Base-by-base conservation (phyloP, 768 basidiomycete species). In the Psilocybe sp. region DNA sequence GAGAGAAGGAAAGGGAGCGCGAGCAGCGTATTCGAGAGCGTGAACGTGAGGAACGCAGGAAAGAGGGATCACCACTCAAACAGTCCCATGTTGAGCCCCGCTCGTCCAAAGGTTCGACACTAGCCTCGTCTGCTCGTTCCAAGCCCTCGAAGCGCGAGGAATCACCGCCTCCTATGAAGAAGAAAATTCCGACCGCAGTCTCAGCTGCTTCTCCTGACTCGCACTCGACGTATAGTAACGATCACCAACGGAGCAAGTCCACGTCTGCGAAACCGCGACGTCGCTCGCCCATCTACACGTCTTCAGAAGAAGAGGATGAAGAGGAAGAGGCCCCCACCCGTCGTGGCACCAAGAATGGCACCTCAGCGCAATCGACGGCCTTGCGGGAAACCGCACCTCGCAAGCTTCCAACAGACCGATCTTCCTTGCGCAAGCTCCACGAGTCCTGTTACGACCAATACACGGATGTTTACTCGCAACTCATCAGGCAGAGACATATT, bases 241-340 rank as follows among this genome's bases (percentile, higher is more conserved):
- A 42, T 23, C 55, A 61, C 19, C 62, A 62, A 32, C 42, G 40
- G 34, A 54, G 28, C 40, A 64, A 54, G 37, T 36, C 47, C 10
- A 49, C 38, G n/a, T 34, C 53, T 9, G 33, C 50, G 20, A 82
- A 80, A 47, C 47, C 56, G 15, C 73, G 80, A 40, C 81, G 85
- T 40, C 73, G 67, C 38, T 80, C 82, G 2, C 83, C 82, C 1
- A 76, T 82, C 44, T 86, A 83, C 53, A 86, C 85, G 1, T 84
- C 85, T 1, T 83, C 85, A 1, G 83, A 83, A 35, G 80, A 85
- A 44, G 81, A 84, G 59, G 73, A 71, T 18, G 73, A 78, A 50
- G 65, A 65, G 8, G 61, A 56, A 18, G 56, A 55, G 1, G 18
- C 43, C 19, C 52, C 44, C 1, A 34, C 18, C 2, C 53, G 47